Base-by-base conservation (phyloP, 805 yeast species). In the Hanseniaspora clermontiae region DNA sequence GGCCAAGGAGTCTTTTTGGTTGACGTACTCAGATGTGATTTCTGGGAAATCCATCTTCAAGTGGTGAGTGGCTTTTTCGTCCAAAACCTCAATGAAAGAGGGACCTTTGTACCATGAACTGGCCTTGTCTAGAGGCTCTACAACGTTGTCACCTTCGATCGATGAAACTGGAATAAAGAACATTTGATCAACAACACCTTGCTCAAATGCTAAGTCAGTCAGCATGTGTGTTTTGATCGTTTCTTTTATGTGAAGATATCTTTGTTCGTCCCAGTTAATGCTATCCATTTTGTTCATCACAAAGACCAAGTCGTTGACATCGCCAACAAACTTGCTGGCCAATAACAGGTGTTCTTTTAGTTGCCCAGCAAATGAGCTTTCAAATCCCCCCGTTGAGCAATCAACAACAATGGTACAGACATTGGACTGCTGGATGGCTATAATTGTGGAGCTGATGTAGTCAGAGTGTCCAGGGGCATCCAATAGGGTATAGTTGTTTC, bases 391-490 rank as follows among this genome's bases (percentile, higher is more conserved):
- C 70, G 88, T 87, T 74, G 97, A 85, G 58, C 97, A 97, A 62
- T 95, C 88, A 62, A 93, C 89, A 42, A 93, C 97, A 64, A 93
- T 78, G 59, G 93, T 81, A 68, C 98, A 98, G 53, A 91, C 90
- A 74, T 93, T 98, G 27, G 98, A 97, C 74, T 93, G 98, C 39
- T 97, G 89, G 15, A 97, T 97, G 70, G 98, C 98, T 60, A 96
- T 96, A 75, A 93, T 93, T 88, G 95, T 95, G 69, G 87, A 93
- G 47, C 96, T 89, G 59, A 93, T 96, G 70, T 93, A 93, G 83
- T 91, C 87, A 76, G 91, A 90, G 77, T 93, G 99, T 42, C 99
- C 99, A 58, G 99, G 99, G 8, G 99, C 99, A 71, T 93, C 99
- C 67, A 93, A 83, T 63, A 93, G 87, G 37, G 98, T 93, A 76